phyloP scores from a whole-genome alignment of 345 rosid species.

The Populus simonii region DNA sequence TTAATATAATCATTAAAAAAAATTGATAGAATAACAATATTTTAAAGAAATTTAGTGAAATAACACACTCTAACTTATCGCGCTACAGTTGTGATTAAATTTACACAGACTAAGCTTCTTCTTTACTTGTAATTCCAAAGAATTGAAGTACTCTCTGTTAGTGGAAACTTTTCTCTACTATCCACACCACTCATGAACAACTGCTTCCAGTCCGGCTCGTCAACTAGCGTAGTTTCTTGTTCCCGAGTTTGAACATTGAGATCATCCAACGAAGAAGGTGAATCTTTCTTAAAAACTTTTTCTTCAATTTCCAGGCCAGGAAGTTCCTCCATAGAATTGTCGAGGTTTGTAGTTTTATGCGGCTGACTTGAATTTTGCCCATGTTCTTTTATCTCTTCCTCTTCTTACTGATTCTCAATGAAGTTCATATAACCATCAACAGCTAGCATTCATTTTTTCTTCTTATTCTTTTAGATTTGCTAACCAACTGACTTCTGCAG shows the following conservation, averaged over 20 bases:
- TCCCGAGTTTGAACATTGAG: conserved; percentile 10
- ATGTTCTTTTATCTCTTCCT: conserved; percentile 15
- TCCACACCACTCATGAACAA: conserved; percentile 62
- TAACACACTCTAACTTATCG: no score
- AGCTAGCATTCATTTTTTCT: conserved; percentile 13
- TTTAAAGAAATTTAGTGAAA: no score
- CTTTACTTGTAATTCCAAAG: conserved; percentile 69
- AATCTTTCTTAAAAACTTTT: not conserved
- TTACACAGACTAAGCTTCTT: conserved; percentile 38
- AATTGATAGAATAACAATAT: no score
- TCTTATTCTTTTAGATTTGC: conserved; percentile 21
- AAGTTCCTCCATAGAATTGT: conserved; percentile 3
- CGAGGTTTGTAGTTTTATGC: conserved; percentile 8
- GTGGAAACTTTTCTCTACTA: conserved; percentile 57
- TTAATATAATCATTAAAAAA: no score
- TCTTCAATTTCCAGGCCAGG: conserved; percentile 7
- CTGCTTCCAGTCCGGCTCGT: conserved; percentile 79
- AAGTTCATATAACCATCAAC: conserved; percentile 16
- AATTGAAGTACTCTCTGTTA: conserved; percentile 59
- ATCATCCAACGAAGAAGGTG: not conserved
- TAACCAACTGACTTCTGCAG: not conserved
- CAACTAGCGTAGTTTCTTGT: conserved; percentile 33
- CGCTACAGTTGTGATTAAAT: no score
- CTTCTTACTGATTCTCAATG: conserved; percentile 4
- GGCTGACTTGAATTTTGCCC: conserved; percentile 9